Conservation (phyloP, 1,284 basidiomycete species). For the Rhodotorula sp. region DNA sequence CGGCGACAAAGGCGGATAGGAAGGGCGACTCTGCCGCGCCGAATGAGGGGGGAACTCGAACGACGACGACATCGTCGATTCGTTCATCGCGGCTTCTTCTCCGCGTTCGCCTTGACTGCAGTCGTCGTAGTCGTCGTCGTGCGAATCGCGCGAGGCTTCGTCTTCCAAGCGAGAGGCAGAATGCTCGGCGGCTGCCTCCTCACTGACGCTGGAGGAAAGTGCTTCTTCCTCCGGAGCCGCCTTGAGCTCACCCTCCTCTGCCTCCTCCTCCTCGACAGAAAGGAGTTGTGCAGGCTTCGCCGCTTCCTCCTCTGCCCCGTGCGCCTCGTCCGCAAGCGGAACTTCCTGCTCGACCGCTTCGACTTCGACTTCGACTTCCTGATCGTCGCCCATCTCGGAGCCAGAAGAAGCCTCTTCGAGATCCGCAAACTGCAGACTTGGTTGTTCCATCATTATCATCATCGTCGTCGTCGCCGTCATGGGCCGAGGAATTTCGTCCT, state of each 20-base stretch:
- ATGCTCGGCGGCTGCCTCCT: not conserved
- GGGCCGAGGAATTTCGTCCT: too few relatives aligned
- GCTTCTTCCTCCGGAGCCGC: too few relatives aligned
- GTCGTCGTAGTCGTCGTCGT: not conserved
- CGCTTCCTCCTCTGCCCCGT: not conserved
- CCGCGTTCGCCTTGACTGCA: not conserved
- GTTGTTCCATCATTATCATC: not conserved
- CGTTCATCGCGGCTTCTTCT: not conserved
- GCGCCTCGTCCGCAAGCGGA: not conserved
- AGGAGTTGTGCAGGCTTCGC: not conserved
- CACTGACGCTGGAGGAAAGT: not conserved
- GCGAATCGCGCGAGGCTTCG: not conserved
- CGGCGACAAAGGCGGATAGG: slow-evolving; percentile 21
- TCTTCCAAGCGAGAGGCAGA: not conserved
- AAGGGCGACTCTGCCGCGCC: not conserved
- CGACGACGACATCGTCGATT: not conserved
- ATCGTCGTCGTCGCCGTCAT: not conserved
- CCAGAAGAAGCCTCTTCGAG: not conserved
- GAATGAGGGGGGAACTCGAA: not conserved
- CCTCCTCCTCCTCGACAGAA: not conserved
- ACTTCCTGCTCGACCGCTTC: not conserved
- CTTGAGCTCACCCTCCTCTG: not conserved
- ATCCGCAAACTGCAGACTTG: not conserved
- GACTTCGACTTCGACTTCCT: not conserved
- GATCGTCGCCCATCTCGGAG: too few relatives aligned